Evolutionary conservation across 345 rosid genomes (phyloP).

Genomic region (Bretschneidera sinensis): DNA sequence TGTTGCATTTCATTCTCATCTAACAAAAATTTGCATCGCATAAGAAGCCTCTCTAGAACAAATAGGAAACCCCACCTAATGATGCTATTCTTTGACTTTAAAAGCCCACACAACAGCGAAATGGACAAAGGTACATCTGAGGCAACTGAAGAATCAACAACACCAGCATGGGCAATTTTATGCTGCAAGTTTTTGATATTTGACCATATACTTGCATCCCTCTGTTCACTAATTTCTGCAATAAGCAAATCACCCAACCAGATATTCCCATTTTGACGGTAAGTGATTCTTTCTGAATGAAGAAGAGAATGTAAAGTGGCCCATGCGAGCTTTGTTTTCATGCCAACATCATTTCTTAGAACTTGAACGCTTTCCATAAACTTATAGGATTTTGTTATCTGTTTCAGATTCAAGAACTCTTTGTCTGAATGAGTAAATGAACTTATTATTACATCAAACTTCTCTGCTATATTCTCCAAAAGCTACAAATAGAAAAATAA

Average conservation of each 20-base stretch:
- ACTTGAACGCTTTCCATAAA: conserved; percentile 47
- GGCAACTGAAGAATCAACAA: conserved; percentile 50
- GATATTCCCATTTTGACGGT: conserved; percentile 81
- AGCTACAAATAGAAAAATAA: conserved; percentile 55
- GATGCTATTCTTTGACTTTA: conserved; percentile 70
- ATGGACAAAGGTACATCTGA: conserved; percentile 77
- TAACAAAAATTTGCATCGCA: conserved; percentile 85
- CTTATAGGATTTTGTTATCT: conserved; percentile 70
- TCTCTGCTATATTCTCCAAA: conserved; percentile 72
- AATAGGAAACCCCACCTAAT: conserved; percentile 88
- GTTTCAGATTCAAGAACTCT: conserved; percentile 79
- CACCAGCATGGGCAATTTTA: conserved; percentile 70
- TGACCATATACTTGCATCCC: conserved; percentile 56
- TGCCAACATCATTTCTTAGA: conserved; percentile 37
- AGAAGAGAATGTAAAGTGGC: conserved; percentile 90
- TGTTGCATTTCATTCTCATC: conserved; percentile 81
- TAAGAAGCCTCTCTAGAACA: conserved; percentile 92
- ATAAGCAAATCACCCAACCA: conserved; percentile 96
- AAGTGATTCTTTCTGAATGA: conserved; percentile 79
- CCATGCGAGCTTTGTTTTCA: conserved; percentile 73
- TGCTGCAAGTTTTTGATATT: conserved; percentile 63
- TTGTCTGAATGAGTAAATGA: conserved; percentile 85
- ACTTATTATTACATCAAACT: conserved; percentile 68
- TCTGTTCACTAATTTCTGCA: conserved; percentile 79
- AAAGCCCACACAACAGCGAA: conserved; percentile 84